A percentile compares a stretch with the other conserved stretches of the same genome.
These are phyloP conservation scores for Mortierella alpina DNA, from an alignment of 192 early-diverging fungal species.

Conservation along the genomic window DNA sequence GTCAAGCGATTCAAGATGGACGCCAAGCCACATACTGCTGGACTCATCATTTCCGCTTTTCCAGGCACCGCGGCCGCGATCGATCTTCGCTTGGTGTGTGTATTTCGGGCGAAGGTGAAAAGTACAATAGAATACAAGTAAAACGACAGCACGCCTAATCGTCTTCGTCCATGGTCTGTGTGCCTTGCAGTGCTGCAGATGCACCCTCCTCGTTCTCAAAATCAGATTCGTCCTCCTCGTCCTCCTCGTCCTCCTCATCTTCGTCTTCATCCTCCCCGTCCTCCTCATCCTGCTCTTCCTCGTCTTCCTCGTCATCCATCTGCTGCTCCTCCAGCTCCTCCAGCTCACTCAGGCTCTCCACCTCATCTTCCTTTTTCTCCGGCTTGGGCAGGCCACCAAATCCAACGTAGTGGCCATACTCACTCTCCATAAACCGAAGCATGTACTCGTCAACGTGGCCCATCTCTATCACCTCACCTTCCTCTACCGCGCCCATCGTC, in stretches of 20 bases:
- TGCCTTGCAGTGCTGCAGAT: not conserved
- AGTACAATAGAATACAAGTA: not conserved
- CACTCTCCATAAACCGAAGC: constrained; percentile 69
- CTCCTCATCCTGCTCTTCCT: constrained; percentile 14
- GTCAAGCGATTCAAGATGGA: too few species aligned
- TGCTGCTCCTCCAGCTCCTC: constrained; percentile 4
- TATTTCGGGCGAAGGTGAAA: too few species aligned
- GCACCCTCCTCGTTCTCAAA: constrained; percentile 10
- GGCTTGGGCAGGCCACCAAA: constrained; percentile 59
- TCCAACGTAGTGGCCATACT: constrained; percentile 65
- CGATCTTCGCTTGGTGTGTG: too few species aligned
- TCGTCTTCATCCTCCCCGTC: constrained; percentile 1
- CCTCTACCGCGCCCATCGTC: constrained; percentile 31
- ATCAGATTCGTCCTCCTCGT: constrained; percentile 21
- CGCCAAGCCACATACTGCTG: too few species aligned
- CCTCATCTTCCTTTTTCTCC: constrained; percentile 14
- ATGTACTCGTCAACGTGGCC: constrained; percentile 83
- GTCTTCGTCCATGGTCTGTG: not conserved
- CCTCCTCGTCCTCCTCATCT: constrained; percentile 3
- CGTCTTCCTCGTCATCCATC: constrained; percentile 17
- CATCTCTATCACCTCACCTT: constrained; percentile 56
- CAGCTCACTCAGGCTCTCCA: constrained; percentile 2
- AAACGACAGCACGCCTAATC: too few species aligned
- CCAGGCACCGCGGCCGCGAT: too few species aligned
- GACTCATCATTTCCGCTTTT: too few species aligned